Conservation (phyloP, 2,329 filamentous ascomycete genomes). For the Beauveria scarabaeidicola region DNA sequence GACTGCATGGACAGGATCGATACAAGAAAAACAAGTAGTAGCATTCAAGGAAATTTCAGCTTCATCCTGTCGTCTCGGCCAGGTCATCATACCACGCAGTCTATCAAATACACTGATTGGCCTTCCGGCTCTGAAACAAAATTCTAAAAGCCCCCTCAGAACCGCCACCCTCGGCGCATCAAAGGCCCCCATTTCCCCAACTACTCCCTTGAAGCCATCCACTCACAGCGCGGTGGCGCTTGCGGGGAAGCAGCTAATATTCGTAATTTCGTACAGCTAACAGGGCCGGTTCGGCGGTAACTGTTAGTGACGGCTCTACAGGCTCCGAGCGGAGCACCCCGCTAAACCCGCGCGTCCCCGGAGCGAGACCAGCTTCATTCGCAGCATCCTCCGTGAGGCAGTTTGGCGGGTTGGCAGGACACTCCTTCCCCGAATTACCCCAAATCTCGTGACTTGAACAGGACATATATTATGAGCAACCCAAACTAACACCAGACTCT, state of each 20-base stretch:
- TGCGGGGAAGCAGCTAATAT: background rate
- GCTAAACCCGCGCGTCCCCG: background rate
- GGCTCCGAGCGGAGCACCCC: background rate
- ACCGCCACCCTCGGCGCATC: background rate
- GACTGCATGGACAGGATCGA: too few relatives aligned
- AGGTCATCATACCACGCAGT: too few relatives aligned
- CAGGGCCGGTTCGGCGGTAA: too few relatives aligned
- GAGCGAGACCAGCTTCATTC: background rate
- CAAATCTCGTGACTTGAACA: constrained; percentile 3
- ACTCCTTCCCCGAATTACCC: background rate
- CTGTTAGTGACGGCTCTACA: background rate
- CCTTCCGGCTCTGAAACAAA: too few relatives aligned
- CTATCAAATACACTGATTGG: too few relatives aligned
- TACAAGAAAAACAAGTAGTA: too few relatives aligned
- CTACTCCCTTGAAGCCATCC: background rate
- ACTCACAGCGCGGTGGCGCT: background rate
- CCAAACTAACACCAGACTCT: background rate
- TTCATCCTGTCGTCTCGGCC: too few relatives aligned
- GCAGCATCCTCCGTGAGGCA: background rate
- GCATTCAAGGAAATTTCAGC: too few relatives aligned
- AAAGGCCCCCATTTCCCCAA: background rate
- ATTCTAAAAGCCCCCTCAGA: too few relatives aligned
- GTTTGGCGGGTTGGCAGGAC: too few relatives aligned
- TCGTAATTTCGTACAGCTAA: background rate
- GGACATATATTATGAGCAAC: too few relatives aligned